These are phyloP conservation scores for Pseudocercospora vitis DNA, from an alignment of 2,329 filamentous ascomycete genomes.

Conservation along the genomic window DNA sequence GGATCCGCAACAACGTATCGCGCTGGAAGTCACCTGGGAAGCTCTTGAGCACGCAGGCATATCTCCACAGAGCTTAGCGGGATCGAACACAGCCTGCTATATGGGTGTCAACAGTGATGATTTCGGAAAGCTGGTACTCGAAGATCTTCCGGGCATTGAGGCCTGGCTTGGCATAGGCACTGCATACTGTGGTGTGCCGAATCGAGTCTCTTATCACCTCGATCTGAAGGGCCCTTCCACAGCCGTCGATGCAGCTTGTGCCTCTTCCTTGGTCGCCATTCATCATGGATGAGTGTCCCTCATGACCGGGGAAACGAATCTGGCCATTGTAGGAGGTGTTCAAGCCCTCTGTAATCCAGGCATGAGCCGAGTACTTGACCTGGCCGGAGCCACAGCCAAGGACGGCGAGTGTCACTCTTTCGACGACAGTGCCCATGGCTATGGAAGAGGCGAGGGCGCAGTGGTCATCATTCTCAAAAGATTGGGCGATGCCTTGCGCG, in stretches of 20 bases:
- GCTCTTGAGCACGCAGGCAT: constrained; percentile 29
- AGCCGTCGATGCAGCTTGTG: constrained; percentile 41
- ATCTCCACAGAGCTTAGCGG: background rate
- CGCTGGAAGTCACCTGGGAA: constrained; percentile 47
- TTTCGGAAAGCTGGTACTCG: background rate
- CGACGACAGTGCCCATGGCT: constrained; percentile 24
- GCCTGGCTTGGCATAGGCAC: constrained; percentile 24
- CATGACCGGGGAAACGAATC: constrained; percentile 32
- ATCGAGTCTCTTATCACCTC: constrained; percentile 40
- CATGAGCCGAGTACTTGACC: constrained; percentile 45
- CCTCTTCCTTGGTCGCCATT: constrained; percentile 37
- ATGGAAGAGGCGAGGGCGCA: constrained; percentile 39
- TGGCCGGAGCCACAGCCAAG: constrained; percentile 48
- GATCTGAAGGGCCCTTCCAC: constrained; percentile 45
- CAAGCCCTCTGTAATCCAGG: constrained; percentile 41
- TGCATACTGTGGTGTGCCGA: constrained; percentile 40
- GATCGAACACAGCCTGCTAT: background rate
- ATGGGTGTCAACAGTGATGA: background rate
- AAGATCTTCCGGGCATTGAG: background rate
- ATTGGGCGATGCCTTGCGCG: constrained; percentile 34
- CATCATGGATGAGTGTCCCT: constrained; percentile 36
- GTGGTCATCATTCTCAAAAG: constrained; percentile 34
- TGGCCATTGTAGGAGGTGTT: constrained; percentile 41
- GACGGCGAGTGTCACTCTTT: constrained; percentile 34
- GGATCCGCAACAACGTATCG: constrained; percentile 45